These are phyloP conservation scores for Heimioporus sp. DNA, from an alignment of 768 basidiomycete species.

Conservation along the genomic window DNA sequence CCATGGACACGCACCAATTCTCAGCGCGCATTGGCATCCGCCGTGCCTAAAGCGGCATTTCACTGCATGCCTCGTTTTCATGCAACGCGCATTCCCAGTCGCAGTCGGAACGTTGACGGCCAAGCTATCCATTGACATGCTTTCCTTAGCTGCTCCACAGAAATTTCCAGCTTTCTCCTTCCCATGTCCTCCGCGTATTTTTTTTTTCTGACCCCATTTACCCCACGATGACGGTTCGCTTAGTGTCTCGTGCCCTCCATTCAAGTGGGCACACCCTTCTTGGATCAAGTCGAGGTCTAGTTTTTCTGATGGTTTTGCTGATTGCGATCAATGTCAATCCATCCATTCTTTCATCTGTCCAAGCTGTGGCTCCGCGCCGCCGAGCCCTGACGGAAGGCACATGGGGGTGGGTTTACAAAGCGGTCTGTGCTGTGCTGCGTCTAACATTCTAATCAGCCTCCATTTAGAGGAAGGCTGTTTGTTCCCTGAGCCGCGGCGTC, in stretches of 20 bases:
- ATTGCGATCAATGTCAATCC: slow-evolving; percentile 6
- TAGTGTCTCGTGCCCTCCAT: not conserved
- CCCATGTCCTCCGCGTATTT: not conserved
- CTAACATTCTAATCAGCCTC: slow-evolving; percentile 28
- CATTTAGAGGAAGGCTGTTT: slow-evolving; percentile 33
- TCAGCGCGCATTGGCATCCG: slow-evolving; percentile 9
- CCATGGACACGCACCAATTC: slow-evolving; percentile 13
- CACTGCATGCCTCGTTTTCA: slow-evolving; percentile 21
- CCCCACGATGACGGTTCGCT: slow-evolving; percentile 21
- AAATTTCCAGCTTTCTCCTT: slow-evolving; percentile 8
- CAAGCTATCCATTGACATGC: slow-evolving; percentile 7
- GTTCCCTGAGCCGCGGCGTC: slow-evolving; percentile 32
- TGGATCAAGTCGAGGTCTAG: slow-evolving; percentile 5
- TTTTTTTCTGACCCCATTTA: slow-evolving; percentile 7
- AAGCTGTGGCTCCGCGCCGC: slow-evolving; percentile 17
- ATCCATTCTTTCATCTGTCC: slow-evolving; percentile 10
- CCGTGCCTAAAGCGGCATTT: slow-evolving; percentile 15
- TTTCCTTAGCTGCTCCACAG: slow-evolving; percentile 17
- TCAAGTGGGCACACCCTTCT: not conserved
- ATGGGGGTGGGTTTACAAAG: slow-evolving; percentile 13
- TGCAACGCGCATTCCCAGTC: slow-evolving; percentile 11
- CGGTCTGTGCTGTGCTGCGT: slow-evolving; percentile 26
- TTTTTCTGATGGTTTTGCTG: slow-evolving; percentile 1
- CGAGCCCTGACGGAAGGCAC: slow-evolving; percentile 6
- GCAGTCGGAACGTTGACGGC: not conserved